phyloP scores from a whole-genome alignment of 1,284 basidiomycete species.

The Tylopilus orsonianus region DNA sequence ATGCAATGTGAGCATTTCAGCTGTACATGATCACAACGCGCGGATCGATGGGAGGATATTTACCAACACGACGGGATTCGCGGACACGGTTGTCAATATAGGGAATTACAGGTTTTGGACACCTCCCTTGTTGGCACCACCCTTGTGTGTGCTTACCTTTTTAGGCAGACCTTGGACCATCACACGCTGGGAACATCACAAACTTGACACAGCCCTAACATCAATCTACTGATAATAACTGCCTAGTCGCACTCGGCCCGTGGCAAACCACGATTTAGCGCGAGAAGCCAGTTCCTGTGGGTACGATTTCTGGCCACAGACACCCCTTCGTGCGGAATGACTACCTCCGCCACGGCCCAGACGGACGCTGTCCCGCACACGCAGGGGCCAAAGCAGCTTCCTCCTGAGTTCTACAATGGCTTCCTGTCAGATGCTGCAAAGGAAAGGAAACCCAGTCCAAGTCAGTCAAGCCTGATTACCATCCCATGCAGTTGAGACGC shows the following conservation, averaged over 20 bases:
- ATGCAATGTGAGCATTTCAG: too few relatives aligned
- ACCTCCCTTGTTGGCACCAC: too few relatives aligned
- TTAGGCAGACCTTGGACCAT: too few relatives aligned
- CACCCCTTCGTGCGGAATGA: constrained; percentile 10
- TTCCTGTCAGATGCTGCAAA: constrained; percentile 64
- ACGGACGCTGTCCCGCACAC: neutral
- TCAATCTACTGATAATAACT: too few relatives aligned
- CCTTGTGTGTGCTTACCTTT: too few relatives aligned
- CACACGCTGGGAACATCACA: too few relatives aligned
- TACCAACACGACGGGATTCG: too few relatives aligned
- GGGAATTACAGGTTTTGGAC: too few relatives aligned
- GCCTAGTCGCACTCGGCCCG: too few relatives aligned
- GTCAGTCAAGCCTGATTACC: constrained; percentile 37
- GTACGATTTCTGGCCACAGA: neutral
- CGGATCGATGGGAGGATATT: neutral
- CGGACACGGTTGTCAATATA: too few relatives aligned
- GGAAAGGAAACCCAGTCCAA: constrained; percentile 58
- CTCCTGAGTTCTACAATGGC: constrained; percentile 48
- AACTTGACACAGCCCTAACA: too few relatives aligned
- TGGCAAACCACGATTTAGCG: too few relatives aligned
- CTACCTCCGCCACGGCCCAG: neutral
- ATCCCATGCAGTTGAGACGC: neutral
- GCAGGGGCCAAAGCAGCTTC: constrained; percentile 34
- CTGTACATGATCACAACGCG: neutral
- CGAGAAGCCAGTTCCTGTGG: neutral